Evolutionary conservation across 208 protist species (phyloP).

Genomic region (Vickermania spadyakhi): DNA sequence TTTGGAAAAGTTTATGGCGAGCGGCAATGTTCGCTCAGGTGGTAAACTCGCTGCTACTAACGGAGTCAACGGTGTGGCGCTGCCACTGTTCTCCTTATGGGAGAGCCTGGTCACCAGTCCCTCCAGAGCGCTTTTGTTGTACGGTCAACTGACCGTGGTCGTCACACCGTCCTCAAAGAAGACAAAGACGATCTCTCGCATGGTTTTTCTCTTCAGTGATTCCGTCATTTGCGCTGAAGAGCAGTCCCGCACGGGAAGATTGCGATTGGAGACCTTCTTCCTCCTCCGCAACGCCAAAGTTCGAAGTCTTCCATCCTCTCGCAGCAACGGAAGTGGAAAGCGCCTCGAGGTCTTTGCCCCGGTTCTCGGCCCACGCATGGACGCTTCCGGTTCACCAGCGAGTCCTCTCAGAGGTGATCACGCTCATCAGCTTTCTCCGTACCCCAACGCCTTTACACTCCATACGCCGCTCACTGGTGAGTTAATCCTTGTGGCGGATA

Average conservation of each 20-base stretch:
- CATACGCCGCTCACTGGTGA: neutral
- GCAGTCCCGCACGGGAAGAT: slow-evolving; percentile 33
- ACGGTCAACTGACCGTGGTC: neutral
- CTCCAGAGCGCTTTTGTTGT: neutral
- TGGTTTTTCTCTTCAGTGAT: slow-evolving; percentile 80
- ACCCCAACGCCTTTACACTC: neutral
- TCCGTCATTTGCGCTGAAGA: slow-evolving; percentile 79
- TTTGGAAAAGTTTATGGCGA: too few relatives aligned
- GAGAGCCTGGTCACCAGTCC: neutral
- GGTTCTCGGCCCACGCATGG: neutral
- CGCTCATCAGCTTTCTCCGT: neutral
- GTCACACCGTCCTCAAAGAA: neutral
- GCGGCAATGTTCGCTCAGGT: too few relatives aligned
- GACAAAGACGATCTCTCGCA: slow-evolving; percentile 9
- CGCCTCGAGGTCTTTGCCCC: too few relatives aligned
- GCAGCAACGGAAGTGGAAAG: too few relatives aligned
- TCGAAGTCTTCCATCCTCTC: neutral
- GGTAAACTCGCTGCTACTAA: too few relatives aligned
- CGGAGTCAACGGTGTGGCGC: too few relatives aligned
- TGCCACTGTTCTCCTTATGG: neutral
- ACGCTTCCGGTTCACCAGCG: neutral
- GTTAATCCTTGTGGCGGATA: neutral
- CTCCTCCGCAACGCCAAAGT: slow-evolving; percentile 13
- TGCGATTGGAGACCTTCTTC: slow-evolving; percentile 59
- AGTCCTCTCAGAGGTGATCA: neutral